These are phyloP conservation scores for Russula ochroleuca DNA, from an alignment of 768 basidiomycete genomes.

Conservation along the genomic window DNA sequence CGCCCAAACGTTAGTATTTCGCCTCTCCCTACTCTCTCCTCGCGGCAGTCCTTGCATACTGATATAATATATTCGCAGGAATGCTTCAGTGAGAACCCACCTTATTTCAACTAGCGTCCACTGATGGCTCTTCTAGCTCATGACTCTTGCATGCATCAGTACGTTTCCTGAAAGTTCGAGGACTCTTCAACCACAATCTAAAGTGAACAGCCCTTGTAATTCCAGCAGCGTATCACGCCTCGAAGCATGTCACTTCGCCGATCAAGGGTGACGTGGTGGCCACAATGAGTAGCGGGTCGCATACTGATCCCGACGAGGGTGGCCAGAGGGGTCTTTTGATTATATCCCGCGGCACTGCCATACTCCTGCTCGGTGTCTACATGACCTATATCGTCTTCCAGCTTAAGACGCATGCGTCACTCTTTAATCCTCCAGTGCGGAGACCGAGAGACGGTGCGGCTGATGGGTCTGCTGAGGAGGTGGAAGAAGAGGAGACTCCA, in stretches of 20 bases:
- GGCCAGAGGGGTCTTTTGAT: constrained; percentile 51
- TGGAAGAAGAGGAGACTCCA: constrained; percentile 40
- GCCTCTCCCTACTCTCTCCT: not conserved
- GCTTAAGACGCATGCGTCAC: constrained; percentile 62
- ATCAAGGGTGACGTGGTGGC: not conserved
- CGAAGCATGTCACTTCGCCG: constrained; percentile 30
- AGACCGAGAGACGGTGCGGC: not conserved
- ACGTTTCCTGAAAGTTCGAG: constrained; percentile 31
- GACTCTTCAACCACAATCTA: not conserved
- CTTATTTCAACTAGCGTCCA: not conserved
- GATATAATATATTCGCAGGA: constrained; percentile 6
- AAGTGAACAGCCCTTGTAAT: constrained; percentile 64
- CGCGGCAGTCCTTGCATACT: not conserved
- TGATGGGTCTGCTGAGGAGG: constrained; percentile 26
- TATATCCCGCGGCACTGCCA: constrained; percentile 77
- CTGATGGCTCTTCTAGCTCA: constrained; percentile 44
- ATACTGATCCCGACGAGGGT: constrained; percentile 30
- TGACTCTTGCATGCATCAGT: constrained; percentile 88
- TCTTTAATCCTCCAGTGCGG: constrained; percentile 45
- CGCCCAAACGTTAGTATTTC: constrained; percentile 69
- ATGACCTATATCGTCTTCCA: constrained; percentile 37
- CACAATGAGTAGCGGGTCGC: constrained; percentile 24
- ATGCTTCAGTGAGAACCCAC: constrained; percentile 21
- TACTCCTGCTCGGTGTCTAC: constrained; percentile 72
- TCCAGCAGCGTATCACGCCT: constrained; percentile 77